Evolutionary conservation across 2,329 filamentous ascomycete species (phyloP), one percentile per base, ranked within the genome.

Genomic region (Hortaea werneckii): DNA sequence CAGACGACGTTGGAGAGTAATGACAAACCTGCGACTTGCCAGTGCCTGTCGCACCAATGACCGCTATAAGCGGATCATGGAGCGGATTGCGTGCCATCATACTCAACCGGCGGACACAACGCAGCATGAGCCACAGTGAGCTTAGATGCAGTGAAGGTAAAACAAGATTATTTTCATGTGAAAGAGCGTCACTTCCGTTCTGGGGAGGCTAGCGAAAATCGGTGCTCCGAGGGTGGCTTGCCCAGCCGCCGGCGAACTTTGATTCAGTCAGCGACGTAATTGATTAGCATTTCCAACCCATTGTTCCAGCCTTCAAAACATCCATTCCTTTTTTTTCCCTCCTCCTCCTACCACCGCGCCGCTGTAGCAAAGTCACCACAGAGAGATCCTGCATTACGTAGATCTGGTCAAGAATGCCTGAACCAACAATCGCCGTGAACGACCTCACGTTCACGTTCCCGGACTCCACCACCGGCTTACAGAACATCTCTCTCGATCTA

Each of bases 21-120:
- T 38, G 29, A 44, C 70, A 60, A 73, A 94, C 87, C 71, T 94
- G 83, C 35, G 88, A 94, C 68, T 94, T 95, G 51, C 90, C 90
- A 1, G 89, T 95, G 47, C 89, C 90, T 7, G 90, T 96, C 41
- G 89, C 85, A 55, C 90, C 90, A 41, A 95, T 75, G 50, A 96
- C 77, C 41, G 87, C 81, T 58, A 96, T 75, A 51, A 95, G 69
- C 26, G 87, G 85, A 9, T 51, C 49, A 7, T 40, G 48, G n/a
- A 54, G 56, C 32, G 52, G 53, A 27, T 42, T 20, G 20, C 51
- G 54, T 13, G 54, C 49, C 57, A 58, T 59, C 5, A 12, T 54
- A 4, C 48, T 35, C 11, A 28, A 6, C 2, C 4, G 13, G 7
- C 38, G 12, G 4, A 27, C 11, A 37, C 5, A 32, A 37, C 43